A percentile compares a stretch with the other conserved stretches of the same genome.
Conservation (phyloP, 164 flowering plant species). For the Nelumbo lutea region DNA sequence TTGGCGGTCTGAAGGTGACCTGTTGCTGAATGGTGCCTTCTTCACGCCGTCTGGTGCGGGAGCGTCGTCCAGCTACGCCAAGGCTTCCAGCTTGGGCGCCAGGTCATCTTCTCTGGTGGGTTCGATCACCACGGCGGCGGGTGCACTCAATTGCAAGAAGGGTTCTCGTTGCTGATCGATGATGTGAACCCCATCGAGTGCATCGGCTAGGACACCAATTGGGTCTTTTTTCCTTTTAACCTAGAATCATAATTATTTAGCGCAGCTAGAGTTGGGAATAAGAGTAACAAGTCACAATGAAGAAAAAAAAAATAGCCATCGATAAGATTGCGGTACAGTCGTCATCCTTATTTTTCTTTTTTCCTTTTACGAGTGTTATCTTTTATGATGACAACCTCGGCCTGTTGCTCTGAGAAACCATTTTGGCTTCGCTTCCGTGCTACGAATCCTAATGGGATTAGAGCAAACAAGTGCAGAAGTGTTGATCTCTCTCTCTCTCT, state of each 20-base stretch:
- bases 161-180: slow-evolving; percentile 55
- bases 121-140: slow-evolving; percentile 43
- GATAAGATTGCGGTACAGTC: background rate
- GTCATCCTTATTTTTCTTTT: background rate
- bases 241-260: no score
- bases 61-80: slow-evolving; percentile 65
- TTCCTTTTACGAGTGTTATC: background rate
- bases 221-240: no score
- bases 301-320: background rate
- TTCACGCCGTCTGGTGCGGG: slow-evolving; percentile 70
- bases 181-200: background rate
- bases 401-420: slow-evolving; percentile 29
- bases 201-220: no score
- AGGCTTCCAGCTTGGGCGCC: slow-evolving; percentile 74
- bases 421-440: slow-evolving; percentile 7
- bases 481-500: slow-evolving; percentile 10
- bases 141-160: slow-evolving; percentile 62
- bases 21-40: slow-evolving; percentile 71
- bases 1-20: slow-evolving; percentile 79
- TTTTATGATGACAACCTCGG: slow-evolving; percentile 41
- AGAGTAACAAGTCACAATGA: background rate
- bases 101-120: slow-evolving; percentile 62
- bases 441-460: slow-evolving; percentile 21
- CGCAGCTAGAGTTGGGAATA: no score
- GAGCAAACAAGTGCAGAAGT: slow-evolving; percentile 28